Base-by-base conservation (phyloP, 1,139 yeast genomes). In the Yamadazyma triangularis region DNA sequence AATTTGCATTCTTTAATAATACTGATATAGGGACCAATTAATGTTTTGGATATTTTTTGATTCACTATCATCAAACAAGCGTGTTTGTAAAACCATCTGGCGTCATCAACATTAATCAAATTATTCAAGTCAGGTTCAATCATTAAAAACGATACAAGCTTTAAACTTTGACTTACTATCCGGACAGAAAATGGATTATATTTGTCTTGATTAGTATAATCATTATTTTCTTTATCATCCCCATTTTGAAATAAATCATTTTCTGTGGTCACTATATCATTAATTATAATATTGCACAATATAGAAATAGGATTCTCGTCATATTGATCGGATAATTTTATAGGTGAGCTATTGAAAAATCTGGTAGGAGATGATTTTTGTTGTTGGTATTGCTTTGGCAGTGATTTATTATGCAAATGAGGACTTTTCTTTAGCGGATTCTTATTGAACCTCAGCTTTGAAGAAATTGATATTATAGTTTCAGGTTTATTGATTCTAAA, bases 11-110 rank as follows among this genome's bases (percentile, higher is more conserved):
- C 74, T 41, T 64, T 66, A 15, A 68, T 47, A 9, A 67, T 48
- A 16, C 55, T 47, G 13, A 68, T 42, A 36, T 64, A 68, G 1
- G 73, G 67, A 1, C 63, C 48, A 0, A 61, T 53, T 18, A 67
- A 43, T 4, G 69, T 57, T 33, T 68, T 68, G 8, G 73, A 58
- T 4, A 60, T 47, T 15, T 42, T 45, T 1, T 64, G 59, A 18
- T 50, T 49, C 6, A 51, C 42, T 13, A 67, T 47, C 34, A 59
- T 49, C 0, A 47, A 38, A 27, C 70, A 51, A 1, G 70, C 52
- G 40, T 63, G 72, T 13, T 47, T 39, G 39, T 65, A 67, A 36
- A 60, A 53, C 72, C 71, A 67, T 27, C 50, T 48, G n/a, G 58
- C 45, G 25, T 60, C 63, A 1, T 53, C 60, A 6, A 56, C 38